A percentile compares a stretch with the other conserved stretches of the same genome.
phyloP scores from a whole-genome alignment of 2,329 filamentous ascomycete species.

The Pseudopyricularia javanii region DNA sequence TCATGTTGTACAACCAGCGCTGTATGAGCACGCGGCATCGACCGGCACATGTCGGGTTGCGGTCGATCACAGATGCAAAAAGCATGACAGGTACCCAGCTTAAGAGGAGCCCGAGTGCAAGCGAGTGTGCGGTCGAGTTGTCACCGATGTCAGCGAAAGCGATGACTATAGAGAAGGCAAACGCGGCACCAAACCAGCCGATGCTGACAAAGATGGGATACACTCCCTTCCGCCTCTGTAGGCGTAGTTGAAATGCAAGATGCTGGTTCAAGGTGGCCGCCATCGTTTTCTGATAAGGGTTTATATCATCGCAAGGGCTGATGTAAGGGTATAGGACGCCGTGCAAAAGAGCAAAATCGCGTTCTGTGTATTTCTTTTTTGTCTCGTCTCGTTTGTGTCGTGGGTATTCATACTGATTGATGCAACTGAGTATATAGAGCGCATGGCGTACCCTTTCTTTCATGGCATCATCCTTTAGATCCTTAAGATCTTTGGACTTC shows the following conservation, averaged over 20 bases:
- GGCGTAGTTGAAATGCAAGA: background rate
- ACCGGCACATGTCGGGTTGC: background rate
- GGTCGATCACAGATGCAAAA: background rate
- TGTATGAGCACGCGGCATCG: background rate
- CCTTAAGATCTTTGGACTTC: background rate
- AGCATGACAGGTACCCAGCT: background rate
- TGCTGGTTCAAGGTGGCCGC: background rate
- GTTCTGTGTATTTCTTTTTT: background rate
- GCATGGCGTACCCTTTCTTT: background rate
- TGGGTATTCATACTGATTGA: background rate
- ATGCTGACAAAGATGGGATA: background rate
- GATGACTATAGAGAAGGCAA: background rate
- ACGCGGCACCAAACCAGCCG: background rate
- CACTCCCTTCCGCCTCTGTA: background rate
- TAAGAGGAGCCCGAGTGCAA: background rate
- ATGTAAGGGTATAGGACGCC: background rate
- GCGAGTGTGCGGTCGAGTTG: background rate
- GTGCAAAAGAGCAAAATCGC: background rate
- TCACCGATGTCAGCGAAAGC: background rate
- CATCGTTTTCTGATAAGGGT: background rate
- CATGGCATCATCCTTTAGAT: background rate
- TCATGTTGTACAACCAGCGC: background rate
- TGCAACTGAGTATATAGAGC: background rate
- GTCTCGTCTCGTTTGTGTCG: background rate
- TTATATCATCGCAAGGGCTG: background rate